Evolutionary conservation across 176 grass and related monocot genomes (phyloP), one percentile per base, ranked within the genome.

Genomic region (Oryza longistaminata): DNA sequence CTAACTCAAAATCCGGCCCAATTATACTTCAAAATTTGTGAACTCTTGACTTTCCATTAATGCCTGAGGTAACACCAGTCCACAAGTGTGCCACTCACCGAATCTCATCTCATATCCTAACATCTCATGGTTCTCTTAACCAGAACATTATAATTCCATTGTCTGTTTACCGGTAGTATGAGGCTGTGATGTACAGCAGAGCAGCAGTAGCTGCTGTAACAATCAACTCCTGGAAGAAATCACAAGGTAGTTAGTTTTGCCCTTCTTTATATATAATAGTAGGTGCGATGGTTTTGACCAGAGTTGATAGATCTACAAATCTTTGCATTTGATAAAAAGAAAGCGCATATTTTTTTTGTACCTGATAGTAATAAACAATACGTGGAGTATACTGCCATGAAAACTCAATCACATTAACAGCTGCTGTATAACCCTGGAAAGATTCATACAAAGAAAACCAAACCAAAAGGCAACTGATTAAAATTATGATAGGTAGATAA

Each of bases 301-400:
- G 26, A 44, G n/a, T 34, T 50, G 64, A 73, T 66, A 71, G 22
- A 58, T 44, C 87, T 84, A 83, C 12, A 79, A 16, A 17, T 61
- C 11, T 21, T 73, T 0, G 39, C 31, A 35, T 39, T 49, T 39
- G 15, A 37, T 76, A 14, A 22, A 42, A 68, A 62, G 37, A 37
- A 43, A 68, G 27, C 6, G 9, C 27, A 44, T 25, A 25, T 27
- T 74, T 50, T 31, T 31, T 73, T 15, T 83, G 6, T 87, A 96
- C 96, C 96, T 99, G 93, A 68, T 90, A 90, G 80, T 90, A 87
- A 83, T 87, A 83, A 68, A 90, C 74, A 83, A 90, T 79, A 33
- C 74, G 88, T 16, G 88, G 88, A 40, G 88, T 69, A 16, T 48
- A 72, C 48, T 87, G 88, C 88, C 68, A 83, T 61, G 79, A 78